Base-by-base conservation (phyloP, 495 filamentous ascomycete species). In the Penicillium herquei region DNA sequence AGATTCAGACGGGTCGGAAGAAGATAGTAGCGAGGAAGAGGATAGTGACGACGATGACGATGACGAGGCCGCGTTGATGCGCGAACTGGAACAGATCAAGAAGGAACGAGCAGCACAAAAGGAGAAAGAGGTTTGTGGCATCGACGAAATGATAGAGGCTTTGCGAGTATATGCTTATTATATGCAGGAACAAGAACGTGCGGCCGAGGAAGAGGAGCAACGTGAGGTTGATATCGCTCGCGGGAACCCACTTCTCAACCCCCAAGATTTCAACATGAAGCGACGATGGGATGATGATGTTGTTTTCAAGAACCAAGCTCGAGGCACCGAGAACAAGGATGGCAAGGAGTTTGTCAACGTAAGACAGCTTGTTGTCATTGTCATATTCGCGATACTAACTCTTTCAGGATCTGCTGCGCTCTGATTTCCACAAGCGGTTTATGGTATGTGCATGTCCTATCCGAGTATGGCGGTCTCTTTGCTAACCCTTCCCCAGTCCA, bases 241-340 rank as follows among this genome's bases (percentile, higher is more conserved):
- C 45, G 94, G 94, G 13, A 98, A 98, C 67, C 95, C 94, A 14
- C 73, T 98, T 39, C 78, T 98, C 26, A 97, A 96, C 62, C 67
- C 87, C 0, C 65, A 78, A 32, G 75, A 78, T 39, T 76, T 78
- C 71, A 76, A 78, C 56, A 62, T 68, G 40, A 69, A 69, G 61
- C 65, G 67, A 21, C 83, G 92, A 65, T 98, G 94, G 94, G 94
- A 98, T 61, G 94, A 98, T 57, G 94, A 98, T 75, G 94, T 98
- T n/a, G 91, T 98, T 14, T 98, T 98, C 75, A 96, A 96, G 78
- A 98, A 98, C 71, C 94, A 98, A 72, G 94, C 92, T 33, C 83
- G 95, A 43, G 94, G 94, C 3, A 96, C 91, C 9, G 94, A 96
- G 64, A 91, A 96, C 52, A 91, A 88, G 74, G 91, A 92, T 75